Evolutionary conservation across 257 asterid species (phyloP), one percentile per base, ranked within the genome.

Genomic region (Ocimum tenuiflorum): DNA sequence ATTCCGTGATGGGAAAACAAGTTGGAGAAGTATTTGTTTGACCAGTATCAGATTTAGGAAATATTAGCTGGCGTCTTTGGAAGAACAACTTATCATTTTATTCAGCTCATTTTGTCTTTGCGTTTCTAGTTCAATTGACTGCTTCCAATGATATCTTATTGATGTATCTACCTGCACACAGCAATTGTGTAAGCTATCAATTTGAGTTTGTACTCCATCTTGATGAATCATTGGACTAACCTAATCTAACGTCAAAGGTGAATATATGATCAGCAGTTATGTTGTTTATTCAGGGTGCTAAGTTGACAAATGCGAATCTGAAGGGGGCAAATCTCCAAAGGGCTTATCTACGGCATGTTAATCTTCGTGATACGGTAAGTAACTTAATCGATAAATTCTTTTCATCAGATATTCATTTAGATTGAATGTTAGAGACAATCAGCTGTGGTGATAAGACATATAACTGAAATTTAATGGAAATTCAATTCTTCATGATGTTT

Each of bases 301-400:
- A 89, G 82, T 81, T 91, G 67, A 79, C 91, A 3, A 85, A 82
- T 72, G 95, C 98, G 29, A 91, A 87, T 78, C 73, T 91, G 73
- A 91, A 73, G 79, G 98, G 95, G 57, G 96, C 98, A 71, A 91
- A 91, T 79, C 96, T 91, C 60, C 98, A 91, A 65, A 79, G 96
- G 78, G 98, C 98, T 65, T 89, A 86, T 78, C 89, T 91, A 71
- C 81, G 96, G 19, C 85, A 85, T 75, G 96, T 89, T 42, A 79
- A 91, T 77, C 98, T 86, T 67, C 95, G 96, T 4, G 91, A 82
- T 19, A 81, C 98, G 2, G 97, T 90, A 79, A 85, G 94, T 76
- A 17, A 52, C 65, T 63, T 68, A n/a, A 58, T 12, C 24, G 29
- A 27, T 45, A 60, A 6, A 8, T 9, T 54, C 15, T 63, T 29